These are phyloP conservation scores for Leccinum pachyderme DNA, from an alignment of 1,284 basidiomycete species.

Conservation along the genomic window DNA sequence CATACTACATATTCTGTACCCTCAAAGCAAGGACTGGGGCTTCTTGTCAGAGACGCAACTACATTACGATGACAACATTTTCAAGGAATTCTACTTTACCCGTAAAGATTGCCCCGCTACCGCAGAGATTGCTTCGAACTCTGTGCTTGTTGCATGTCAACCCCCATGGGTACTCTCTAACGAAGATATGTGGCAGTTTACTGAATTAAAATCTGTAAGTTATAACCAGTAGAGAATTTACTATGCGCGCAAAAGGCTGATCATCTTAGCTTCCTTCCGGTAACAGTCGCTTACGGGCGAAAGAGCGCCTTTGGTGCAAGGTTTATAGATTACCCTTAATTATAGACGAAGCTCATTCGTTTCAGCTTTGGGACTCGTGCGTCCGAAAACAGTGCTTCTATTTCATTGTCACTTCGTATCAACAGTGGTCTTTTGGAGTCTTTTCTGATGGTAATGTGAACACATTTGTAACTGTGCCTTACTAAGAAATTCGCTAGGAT, in stretches of 20 bases:
- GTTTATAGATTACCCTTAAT: conserved; percentile 22
- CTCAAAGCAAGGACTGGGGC: conserved; percentile 34
- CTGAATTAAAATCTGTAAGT: conserved; percentile 35
- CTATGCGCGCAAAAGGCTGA: conserved; percentile 1
- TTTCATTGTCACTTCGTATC: conserved; percentile 50
- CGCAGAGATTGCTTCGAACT: conserved; percentile 28
- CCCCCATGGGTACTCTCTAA: conserved; percentile 47
- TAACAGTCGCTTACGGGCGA: conserved; percentile 30
- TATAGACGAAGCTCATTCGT: conserved; percentile 8
- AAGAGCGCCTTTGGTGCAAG: conserved; percentile 48
- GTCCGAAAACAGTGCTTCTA: conserved; percentile 37
- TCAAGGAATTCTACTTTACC: conserved; percentile 40
- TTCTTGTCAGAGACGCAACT: conserved; percentile 28
- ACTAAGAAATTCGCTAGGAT: conserved; percentile 32
- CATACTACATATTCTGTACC: conserved; percentile 42
- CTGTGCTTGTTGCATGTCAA: conserved; percentile 42
- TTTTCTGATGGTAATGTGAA: conserved; percentile 43
- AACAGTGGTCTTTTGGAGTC: conserved; percentile 47
- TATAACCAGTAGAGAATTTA: not conserved
- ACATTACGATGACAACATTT: conserved; percentile 36
- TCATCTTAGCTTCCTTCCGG: conserved; percentile 26
- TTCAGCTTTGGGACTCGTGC: conserved; percentile 47
- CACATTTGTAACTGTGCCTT: conserved; percentile 6
- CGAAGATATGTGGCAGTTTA: conserved; percentile 42
- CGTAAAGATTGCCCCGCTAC: conserved; percentile 18